Evolutionary conservation across 148 eudicot genomes (phyloP), one percentile per base, ranked within the genome.

Genomic region (Simmondsia chinensis): DNA sequence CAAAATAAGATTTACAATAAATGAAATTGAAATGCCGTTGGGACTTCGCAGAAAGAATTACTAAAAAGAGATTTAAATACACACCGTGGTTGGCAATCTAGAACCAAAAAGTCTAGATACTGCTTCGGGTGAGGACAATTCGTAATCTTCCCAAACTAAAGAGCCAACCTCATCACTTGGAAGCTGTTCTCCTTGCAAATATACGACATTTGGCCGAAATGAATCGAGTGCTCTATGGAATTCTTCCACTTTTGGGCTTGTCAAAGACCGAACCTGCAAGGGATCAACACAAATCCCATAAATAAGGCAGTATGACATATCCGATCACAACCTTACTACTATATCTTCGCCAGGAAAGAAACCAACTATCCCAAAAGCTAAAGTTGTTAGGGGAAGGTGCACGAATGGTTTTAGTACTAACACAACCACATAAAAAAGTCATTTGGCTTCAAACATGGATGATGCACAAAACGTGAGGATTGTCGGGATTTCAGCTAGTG

Each of bases 11-110:
- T n/a, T 30, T 18, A 9, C 8, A 17, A 11, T 11, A 41, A 13
- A n/a, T 19, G 15, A 25, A 13, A 17, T 15, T 15, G 21, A 11
- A 43, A 50, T 6, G 11, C 14, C 11, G 31, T 38, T 16, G 31
- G 9, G 9, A 5, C 7, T 8, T 17, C 17, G 12, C 35, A 24
- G 18, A 7, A n/a, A n/a, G n/a, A n/a, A n/a, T n/a, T 10, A 24
- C 28, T 27, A 53, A 23, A 43, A 2, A 16, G 0, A 2, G 20
- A 17, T 22, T 44, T 32, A 26, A 49, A 39, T 32, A 53, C 91
- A 57, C 74, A 91, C 97, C 61, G 77, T 63, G 27, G 80, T 78
- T 18, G 97, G 97, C 71, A 76, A 46, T 33, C 60, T 44, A 57
- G 80, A 56, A 60, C 46, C 48, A 61, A 85, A 82, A 26, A 82